Conservation (phyloP, 202 grass and related monocot genomes). For the Tripidium arundinaceum region DNA sequence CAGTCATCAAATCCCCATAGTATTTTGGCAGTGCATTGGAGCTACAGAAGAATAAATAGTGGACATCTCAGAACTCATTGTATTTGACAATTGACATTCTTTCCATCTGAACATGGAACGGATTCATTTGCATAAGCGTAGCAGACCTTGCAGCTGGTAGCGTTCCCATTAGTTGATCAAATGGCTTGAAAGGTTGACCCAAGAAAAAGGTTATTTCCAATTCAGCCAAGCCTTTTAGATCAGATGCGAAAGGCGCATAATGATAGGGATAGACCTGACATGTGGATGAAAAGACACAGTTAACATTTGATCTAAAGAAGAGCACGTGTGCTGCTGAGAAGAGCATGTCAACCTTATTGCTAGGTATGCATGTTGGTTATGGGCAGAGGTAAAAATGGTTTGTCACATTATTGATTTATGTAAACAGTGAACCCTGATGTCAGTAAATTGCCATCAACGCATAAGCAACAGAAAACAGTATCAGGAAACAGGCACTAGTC, state of each 20-base stretch:
- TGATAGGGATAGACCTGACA: slow-evolving; percentile 96
- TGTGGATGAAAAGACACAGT: slow-evolving; percentile 18
- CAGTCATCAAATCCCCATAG: slow-evolving; percentile 70
- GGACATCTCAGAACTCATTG: slow-evolving; percentile 31
- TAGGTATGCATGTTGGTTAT: neutral
- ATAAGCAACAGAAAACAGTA: neutral
- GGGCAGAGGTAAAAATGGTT: neutral
- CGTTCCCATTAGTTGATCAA: slow-evolving; percentile 99
- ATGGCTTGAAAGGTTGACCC: slow-evolving; percentile 99
- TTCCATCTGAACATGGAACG: slow-evolving; percentile 2
- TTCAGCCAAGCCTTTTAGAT: slow-evolving; percentile 78
- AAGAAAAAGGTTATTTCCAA: slow-evolving; percentile 99
- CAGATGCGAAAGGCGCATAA: slow-evolving; percentile 97
- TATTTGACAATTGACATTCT: neutral
- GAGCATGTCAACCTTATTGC: neutral
- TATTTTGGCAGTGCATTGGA: slow-evolving; percentile 84
- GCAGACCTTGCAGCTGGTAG: slow-evolving; percentile 88
- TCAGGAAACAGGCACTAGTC: neutral
- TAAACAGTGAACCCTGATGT: neutral
- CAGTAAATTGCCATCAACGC: neutral
- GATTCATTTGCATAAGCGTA: slow-evolving; percentile 18
- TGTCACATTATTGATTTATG: neutral
- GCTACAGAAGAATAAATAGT: slow-evolving; percentile 53
- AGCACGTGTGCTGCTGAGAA: slow-evolving; percentile 7
- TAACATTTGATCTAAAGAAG: slow-evolving; percentile 20